Evolutionary conservation across 2,329 filamentous ascomycete species (phyloP).

Genomic region (Polytolypa hystricis): DNA sequence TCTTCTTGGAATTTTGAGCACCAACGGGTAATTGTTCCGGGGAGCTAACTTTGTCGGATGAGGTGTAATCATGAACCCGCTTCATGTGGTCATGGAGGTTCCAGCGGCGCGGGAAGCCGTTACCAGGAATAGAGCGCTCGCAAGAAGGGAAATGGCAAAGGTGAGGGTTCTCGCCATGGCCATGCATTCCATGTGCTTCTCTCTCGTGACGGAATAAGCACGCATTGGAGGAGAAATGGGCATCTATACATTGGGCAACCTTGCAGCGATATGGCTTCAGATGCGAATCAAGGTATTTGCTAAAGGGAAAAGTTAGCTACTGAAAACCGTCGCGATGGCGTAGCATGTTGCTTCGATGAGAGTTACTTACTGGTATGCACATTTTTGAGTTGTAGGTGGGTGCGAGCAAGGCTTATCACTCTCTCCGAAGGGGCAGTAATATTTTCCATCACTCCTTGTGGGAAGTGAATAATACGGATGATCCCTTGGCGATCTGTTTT

Average conservation of each 20-base stretch:
- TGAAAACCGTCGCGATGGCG: constrained; percentile 6
- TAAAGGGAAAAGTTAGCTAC: constrained; percentile 30
- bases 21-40: constrained; percentile 27
- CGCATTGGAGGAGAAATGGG: constrained; percentile 88
- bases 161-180: constrained; percentile 85
- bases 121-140: constrained; percentile 67
- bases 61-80: constrained; percentile 63
- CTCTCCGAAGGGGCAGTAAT: constrained; percentile 77
- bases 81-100: constrained; percentile 97
- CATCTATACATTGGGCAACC: constrained; percentile 67
- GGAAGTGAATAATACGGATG: constrained; percentile 32
- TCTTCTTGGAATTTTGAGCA: constrained; percentile 22
- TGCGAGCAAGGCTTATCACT: constrained; percentile 67
- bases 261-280: constrained; percentile 95
- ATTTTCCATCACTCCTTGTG: constrained; percentile 60
- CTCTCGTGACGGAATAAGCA: constrained; percentile 90
- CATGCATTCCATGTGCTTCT: constrained; percentile 91
- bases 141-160: constrained; percentile 81
- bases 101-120: constrained; percentile 90
- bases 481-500: constrained; percentile 30
- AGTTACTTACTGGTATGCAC: constrained; percentile 85
- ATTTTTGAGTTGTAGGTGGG: constrained; percentile 92
- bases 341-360: background rate
- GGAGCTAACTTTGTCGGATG: constrained; percentile 32
- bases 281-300: constrained; percentile 96